Evolutionary conservation across 306 rosid species (phyloP).

Genomic region (Gillenia trifoliata): DNA sequence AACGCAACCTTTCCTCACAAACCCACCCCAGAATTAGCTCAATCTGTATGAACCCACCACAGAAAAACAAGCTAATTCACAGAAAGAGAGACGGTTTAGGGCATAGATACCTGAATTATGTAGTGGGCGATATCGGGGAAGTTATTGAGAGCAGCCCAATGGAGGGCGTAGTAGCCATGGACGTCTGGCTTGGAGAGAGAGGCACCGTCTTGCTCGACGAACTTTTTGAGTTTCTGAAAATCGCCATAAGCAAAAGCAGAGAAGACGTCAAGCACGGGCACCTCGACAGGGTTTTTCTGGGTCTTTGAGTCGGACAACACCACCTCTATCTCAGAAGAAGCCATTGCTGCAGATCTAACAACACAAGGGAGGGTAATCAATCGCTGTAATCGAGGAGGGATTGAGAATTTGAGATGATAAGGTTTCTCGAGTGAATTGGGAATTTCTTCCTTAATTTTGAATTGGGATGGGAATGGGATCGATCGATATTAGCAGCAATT

Average conservation of each 20-base stretch:
- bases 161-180: constrained; percentile 73
- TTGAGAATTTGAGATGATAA: background rate
- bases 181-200: constrained; percentile 62
- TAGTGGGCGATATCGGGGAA: constrained; percentile 59
- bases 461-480: no score
- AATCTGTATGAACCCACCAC: background rate
- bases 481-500: no score
- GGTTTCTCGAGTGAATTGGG: background rate
- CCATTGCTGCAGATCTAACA: constrained; percentile 31
- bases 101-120: constrained; percentile 55
- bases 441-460: background rate
- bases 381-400: background rate
- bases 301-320: constrained; percentile 52
- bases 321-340: constrained; percentile 83
- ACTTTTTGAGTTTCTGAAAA: constrained; percentile 55
- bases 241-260: constrained; percentile 80
- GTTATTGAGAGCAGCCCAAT: constrained; percentile 84
- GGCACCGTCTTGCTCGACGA: constrained; percentile 78
- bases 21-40: background rate
- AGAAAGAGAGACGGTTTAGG: background rate
- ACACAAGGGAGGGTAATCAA: background rate
- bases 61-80: background rate
- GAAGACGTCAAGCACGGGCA: constrained; percentile 50
- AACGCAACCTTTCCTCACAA: background rate
- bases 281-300: constrained; percentile 32